Conservation (phyloP, 495 filamentous ascomycete species). For the Tuber brumale region DNA sequence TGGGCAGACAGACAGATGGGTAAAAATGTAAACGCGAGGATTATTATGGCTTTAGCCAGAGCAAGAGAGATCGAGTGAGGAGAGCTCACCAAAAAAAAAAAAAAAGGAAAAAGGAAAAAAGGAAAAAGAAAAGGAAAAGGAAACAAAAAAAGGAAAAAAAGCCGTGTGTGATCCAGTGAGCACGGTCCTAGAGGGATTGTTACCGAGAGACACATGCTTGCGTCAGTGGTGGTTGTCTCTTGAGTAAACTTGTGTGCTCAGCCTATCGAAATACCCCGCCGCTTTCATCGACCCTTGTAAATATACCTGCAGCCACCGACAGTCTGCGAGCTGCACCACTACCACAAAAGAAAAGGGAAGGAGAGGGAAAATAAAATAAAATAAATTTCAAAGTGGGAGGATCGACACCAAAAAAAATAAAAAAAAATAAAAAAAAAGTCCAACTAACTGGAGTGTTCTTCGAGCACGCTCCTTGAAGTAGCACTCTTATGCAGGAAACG, state of each 20-base stretch:
- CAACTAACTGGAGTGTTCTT: background rate
- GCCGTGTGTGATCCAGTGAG: background rate
- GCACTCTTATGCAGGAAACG: background rate
- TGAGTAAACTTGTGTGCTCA: constrained; percentile 26
- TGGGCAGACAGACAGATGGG: constrained; percentile 2
- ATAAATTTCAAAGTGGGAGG: background rate
- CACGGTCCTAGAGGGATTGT: background rate
- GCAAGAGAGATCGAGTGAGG: constrained; percentile 12
- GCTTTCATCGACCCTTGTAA: constrained; percentile 24
- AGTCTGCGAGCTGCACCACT: constrained; percentile 19
- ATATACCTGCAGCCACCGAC: constrained; percentile 26
- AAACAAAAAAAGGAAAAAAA: constrained; percentile 9
- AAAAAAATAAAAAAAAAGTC: background rate
- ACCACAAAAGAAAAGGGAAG: constrained; percentile 19
- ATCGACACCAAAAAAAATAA: background rate
- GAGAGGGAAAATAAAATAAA: background rate
- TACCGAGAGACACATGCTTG: constrained; percentile 33
- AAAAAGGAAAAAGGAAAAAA: constrained; percentile 9
- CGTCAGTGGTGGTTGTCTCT: constrained; percentile 24
- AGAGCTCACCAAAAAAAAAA: background rate
- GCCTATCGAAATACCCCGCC: constrained; percentile 29
- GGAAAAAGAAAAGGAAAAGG: constrained; percentile 5
- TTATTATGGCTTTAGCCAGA: background rate
- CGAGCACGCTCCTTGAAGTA: no score
- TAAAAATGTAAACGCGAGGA: constrained; percentile 4